Evolutionary conservation across 1,284 basidiomycete genomes (phyloP), one percentile per base, ranked within the genome.

Genomic region (Apiotrichum gracile): DNA sequence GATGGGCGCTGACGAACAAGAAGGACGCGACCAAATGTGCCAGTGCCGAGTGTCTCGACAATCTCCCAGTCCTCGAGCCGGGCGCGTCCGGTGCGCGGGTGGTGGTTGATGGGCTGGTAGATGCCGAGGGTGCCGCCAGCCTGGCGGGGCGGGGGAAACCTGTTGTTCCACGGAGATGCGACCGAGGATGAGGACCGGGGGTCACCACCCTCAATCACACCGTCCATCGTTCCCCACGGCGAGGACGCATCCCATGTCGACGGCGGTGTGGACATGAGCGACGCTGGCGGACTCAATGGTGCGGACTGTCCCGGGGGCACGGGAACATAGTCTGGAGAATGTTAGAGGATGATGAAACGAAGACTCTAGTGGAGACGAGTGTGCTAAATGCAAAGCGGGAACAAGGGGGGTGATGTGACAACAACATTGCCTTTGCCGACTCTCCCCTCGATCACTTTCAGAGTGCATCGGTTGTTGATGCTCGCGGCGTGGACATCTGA

Each of bases 41-140:
- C 74, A 1, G 74, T 75, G n/a, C 75, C 75, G 25, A 76, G 61
- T 2, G 74, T 76, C 50, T 76, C 74, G 37, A 76, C 73, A 40
- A 76, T 69, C 58, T 76, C 74, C 73, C 73, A 76, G 56, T 74
- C 73, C 41, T 69, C 61, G 21, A 76, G 54, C 6, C 65, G 46
- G 1, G 68, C 66, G 29, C 64, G 67, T 0, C 63, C 58, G 37
- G 55, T 59, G 29, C 50, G 53, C 19, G 55, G 49, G n/a, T 50
- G 49, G 13, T 35, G 41, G 5, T 43, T 34, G 35, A 35, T 44
- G 38, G 48, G 49, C 31, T 44, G 43, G 40, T 49, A 51, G 16
- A 47, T 26, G 19, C 46, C 49, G 3, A 46, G 33, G 35, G 24
- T 37, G 9, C 47, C 40, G 16, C 29, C 25, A 17, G 29, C 16